These are phyloP conservation scores for Pseudonectria foliicola DNA, from an alignment of 2,329 filamentous ascomycete species.

Conservation along the genomic window DNA sequence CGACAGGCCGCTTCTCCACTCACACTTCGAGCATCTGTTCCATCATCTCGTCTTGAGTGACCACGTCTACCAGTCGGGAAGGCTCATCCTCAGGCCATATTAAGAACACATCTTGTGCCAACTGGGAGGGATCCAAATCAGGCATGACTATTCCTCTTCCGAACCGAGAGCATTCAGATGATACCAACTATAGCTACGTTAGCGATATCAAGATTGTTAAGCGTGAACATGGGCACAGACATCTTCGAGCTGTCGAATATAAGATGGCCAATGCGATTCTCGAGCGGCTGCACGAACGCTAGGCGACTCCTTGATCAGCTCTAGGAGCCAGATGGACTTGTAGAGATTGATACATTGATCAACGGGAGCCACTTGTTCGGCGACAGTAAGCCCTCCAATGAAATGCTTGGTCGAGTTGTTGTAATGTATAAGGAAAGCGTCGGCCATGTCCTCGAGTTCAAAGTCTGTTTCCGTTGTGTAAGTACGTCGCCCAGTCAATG, in stretches of 20 bases:
- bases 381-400: conserved; percentile 19
- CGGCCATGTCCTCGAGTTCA: conserved; percentile 21
- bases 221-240: conserved; percentile 9
- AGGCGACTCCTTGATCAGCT: conserved; percentile 12
- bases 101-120: conserved; percentile 19
- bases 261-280: conserved; percentile 30
- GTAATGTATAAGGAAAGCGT: conserved; percentile 26
- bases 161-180: conserved; percentile 20
- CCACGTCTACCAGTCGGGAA: conserved; percentile 22
- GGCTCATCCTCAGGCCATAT: conserved; percentile 25
- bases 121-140: conserved; percentile 5
- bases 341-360: conserved; percentile 26
- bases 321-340: conserved; percentile 27
- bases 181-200: conserved; percentile 23
- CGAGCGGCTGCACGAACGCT: conserved; percentile 5
- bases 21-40: conserved; percentile 24
- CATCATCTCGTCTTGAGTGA: conserved; percentile 27
- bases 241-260: conserved; percentile 24
- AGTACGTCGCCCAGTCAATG: conserved; percentile 14
- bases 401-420: conserved; percentile 20
- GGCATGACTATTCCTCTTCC: conserved; percentile 21
- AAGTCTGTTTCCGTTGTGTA: conserved; percentile 16
- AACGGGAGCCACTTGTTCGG: conserved; percentile 15
- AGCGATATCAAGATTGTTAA: background rate
- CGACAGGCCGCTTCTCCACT: background rate